Percentiles rank a stretch among this genome's conserved stretches.
These are phyloP conservation scores for Marsdenia floribunda DNA, from an alignment of 257 asterid genomes.

Conservation along the genomic window DNA sequence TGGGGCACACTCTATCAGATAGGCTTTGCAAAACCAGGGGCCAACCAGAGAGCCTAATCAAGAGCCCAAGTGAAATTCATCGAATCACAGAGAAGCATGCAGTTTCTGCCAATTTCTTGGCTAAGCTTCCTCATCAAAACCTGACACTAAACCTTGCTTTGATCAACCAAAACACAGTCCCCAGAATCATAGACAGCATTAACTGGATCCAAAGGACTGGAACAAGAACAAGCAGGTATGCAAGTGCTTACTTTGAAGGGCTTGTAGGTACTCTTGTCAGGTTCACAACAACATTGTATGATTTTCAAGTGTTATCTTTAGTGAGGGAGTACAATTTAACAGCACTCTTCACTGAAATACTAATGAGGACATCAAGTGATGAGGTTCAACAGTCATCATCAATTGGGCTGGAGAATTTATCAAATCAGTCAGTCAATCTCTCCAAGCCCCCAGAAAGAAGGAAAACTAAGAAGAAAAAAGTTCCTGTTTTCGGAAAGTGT, in stretches of 20 bases:
- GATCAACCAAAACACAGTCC: slow-evolving; percentile 41
- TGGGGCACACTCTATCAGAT: slow-evolving; percentile 75
- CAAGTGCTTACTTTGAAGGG: slow-evolving; percentile 64
- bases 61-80: slow-evolving; percentile 31
- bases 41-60: slow-evolving; percentile 57
- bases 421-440: slow-evolving; percentile 46
- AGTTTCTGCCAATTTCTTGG: slow-evolving; percentile 57
- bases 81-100: slow-evolving; percentile 60
- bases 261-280: slow-evolving; percentile 71
- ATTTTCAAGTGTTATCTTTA: slow-evolving; percentile 44
- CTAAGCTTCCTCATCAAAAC: slow-evolving; percentile 78
- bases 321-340: slow-evolving; percentile 50
- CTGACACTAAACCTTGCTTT: slow-evolving; percentile 60
- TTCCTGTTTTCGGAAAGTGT: slow-evolving; percentile 33
- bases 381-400: slow-evolving; percentile 69
- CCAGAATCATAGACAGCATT: slow-evolving; percentile 39
- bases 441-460: slow-evolving; percentile 49
- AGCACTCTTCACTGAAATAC: slow-evolving; percentile 50
- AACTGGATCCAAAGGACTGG: slow-evolving; percentile 50
- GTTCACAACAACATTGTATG: slow-evolving; percentile 65
- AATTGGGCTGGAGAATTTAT: slow-evolving; percentile 57
- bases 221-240: slow-evolving; percentile 54
- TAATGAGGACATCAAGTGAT: slow-evolving; percentile 54
- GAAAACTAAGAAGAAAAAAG: slow-evolving; percentile 38
- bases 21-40: slow-evolving; percentile 66